Percentiles rank a stretch among this genome's conserved stretches.
Conservation (phyloP, 257 asterid species). For the Asclepias syriaca region DNA sequence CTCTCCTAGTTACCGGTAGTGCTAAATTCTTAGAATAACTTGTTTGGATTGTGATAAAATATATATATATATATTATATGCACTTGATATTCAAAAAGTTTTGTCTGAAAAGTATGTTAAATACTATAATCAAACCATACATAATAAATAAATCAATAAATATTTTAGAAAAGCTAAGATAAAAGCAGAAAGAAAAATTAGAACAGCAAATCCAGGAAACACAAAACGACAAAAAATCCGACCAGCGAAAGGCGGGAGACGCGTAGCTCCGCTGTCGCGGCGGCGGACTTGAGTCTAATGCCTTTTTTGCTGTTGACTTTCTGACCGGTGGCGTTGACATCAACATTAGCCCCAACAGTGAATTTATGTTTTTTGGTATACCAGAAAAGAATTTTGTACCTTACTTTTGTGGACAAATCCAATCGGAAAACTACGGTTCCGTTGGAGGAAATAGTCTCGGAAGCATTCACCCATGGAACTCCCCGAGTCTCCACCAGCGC, state of each 20-base stretch:
- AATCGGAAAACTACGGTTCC: conserved; percentile 47
- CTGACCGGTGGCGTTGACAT: conserved; percentile 45
- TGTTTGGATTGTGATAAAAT: no score
- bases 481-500: conserved; percentile 28
- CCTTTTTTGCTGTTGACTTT: conserved; percentile 43
- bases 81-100: neutral
- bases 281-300: conserved; percentile 47
- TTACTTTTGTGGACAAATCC: conserved; percentile 50
- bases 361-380: conserved; percentile 35
- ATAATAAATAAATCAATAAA: neutral
- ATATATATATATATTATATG: no score
- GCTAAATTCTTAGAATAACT: neutral
- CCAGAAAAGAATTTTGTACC: conserved; percentile 52
- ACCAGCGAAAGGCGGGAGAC: conserved; percentile 4
- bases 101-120: neutral
- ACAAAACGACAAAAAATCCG: conserved; percentile 9
- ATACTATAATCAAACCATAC: neutral
- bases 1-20: conserved; percentile 31
- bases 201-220: conserved; percentile 10
- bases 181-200: neutral
- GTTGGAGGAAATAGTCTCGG: conserved; percentile 23
- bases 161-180: neutral
- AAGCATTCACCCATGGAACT: conserved; percentile 57
- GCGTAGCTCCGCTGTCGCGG: conserved; percentile 21
- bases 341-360: conserved; percentile 37